These are phyloP conservation scores for Fraxinus anomala DNA, from an alignment of 257 asterid species.

Conservation along the genomic window DNA sequence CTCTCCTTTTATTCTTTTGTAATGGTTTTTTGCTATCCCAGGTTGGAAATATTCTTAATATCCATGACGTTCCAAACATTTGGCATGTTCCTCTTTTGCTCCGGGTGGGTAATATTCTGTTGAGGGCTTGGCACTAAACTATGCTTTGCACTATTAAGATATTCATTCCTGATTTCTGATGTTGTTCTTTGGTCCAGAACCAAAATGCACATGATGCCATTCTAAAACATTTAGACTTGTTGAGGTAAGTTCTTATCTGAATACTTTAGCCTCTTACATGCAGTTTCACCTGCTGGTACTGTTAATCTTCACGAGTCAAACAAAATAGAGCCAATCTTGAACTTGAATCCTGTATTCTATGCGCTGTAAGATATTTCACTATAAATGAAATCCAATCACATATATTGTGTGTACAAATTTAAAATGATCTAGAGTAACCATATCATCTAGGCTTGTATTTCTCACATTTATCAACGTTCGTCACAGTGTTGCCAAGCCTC, in stretches of 20 bases:
- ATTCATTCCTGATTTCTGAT: conserved; percentile 25
- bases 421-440: conserved; percentile 15
- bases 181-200: conserved; percentile 49
- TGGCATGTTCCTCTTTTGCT: conserved; percentile 92
- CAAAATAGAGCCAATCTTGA: conserved; percentile 12
- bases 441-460: conserved; percentile 1
- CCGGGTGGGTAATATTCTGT: conserved; percentile 53
- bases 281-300: conserved; percentile 6
- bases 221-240: conserved; percentile 69
- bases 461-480: conserved; percentile 25
- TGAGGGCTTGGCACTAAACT: not conserved
- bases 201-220: conserved; percentile 87
- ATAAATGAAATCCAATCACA: not conserved
- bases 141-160: conserved; percentile 3
- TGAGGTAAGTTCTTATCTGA: conserved; percentile 43
- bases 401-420: not conserved
- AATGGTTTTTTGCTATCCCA: conserved; percentile 23
- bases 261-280: conserved; percentile 1
- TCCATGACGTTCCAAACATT: conserved; percentile 90
- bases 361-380: not conserved
- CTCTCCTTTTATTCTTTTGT: not conserved
- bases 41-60: conserved; percentile 69
- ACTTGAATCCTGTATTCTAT: conserved; percentile 4
- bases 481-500: conserved; percentile 70
- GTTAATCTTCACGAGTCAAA: conserved; percentile 1